phyloP scores from a whole-genome alignment of 371 early-diverging fungal genomes.

The Apophysomyces trapeziformis region DNA sequence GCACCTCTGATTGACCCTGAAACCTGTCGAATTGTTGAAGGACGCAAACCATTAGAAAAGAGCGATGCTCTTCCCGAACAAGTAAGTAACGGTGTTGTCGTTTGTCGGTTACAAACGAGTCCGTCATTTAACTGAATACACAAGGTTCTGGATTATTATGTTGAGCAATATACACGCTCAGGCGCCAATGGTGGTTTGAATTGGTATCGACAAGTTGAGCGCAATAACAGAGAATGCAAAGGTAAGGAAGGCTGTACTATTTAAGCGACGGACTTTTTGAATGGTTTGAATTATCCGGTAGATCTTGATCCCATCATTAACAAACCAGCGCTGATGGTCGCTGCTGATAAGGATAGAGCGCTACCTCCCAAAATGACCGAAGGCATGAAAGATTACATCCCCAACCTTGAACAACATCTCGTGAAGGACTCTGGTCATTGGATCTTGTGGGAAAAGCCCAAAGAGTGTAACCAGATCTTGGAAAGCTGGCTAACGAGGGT shows the following conservation, averaged over 20 bases:
- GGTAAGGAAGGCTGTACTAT: conserved; percentile 15
- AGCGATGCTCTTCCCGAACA: conserved; percentile 33
- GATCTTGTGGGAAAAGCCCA: conserved; percentile 53
- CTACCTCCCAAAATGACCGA: conserved; percentile 46
- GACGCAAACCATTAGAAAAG: conserved; percentile 28
- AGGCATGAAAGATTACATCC: conserved; percentile 35
- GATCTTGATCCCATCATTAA: conserved; percentile 40
- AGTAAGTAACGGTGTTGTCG: conserved; percentile 11
- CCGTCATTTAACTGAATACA: not conserved
- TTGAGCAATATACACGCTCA: conserved; percentile 29
- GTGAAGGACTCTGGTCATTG: conserved; percentile 50
- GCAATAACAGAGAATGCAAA: conserved; percentile 48
- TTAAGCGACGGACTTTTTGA: not conserved
- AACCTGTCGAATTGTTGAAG: conserved; percentile 29
- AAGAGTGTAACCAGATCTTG: conserved; percentile 36
- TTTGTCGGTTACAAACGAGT: not conserved
- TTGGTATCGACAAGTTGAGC: conserved; percentile 47
- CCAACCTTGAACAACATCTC: conserved; percentile 36
- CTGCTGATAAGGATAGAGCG: conserved; percentile 43
- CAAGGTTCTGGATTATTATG: conserved; percentile 41
- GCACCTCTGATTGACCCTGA: conserved; percentile 28
- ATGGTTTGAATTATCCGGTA: not conserved
- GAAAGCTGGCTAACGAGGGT: conserved; percentile 37
- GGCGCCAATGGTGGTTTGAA: conserved; percentile 50
- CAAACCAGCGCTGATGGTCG: conserved; percentile 47